These are phyloP conservation scores for Rhodosporidiobolus sp. DNA, from an alignment of 768 basidiomycete species.

Conservation along the genomic window DNA sequence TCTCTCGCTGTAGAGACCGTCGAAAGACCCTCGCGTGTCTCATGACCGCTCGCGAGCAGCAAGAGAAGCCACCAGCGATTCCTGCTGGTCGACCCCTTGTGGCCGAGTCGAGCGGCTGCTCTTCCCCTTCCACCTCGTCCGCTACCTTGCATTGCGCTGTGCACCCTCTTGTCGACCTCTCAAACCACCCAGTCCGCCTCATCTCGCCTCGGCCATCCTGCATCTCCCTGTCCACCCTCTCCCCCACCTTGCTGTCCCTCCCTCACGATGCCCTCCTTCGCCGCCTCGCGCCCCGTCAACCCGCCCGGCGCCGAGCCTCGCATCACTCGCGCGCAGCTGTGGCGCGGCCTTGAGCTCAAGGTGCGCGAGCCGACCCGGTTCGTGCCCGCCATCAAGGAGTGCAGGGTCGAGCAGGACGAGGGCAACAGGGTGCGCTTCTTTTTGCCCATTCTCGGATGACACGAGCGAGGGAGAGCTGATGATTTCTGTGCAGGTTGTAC, in stretches of 20 bases:
- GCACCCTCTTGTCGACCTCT: too few species aligned
- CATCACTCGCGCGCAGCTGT: conserved; percentile 15
- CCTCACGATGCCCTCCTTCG: conserved; percentile 7
- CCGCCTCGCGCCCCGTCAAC: conserved; percentile 25
- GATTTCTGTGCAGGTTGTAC: not conserved
- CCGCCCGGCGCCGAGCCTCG: conserved; percentile 9
- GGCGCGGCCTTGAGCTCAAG: conserved; percentile 20
- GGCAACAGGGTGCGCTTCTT: conserved; percentile 20
- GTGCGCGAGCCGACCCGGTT: conserved; percentile 15
- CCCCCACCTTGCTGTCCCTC: not conserved
- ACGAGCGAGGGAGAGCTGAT: not conserved
- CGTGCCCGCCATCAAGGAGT: conserved; percentile 9
- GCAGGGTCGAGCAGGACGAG: conserved; percentile 15
- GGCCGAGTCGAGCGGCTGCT: too few species aligned
- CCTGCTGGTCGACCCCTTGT: too few species aligned
- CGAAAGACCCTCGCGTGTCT: too few species aligned
- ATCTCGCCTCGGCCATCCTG: not conserved
- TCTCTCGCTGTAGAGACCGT: too few species aligned
- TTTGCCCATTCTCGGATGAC: not conserved
- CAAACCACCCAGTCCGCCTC: not conserved
- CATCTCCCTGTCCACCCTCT: not conserved
- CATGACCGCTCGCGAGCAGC: too few species aligned
- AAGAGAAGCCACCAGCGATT: too few species aligned
- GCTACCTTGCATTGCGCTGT: not conserved
- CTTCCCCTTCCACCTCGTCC: not conserved